Evolutionary conservation across 2,329 filamentous ascomycete genomes (phyloP).

Genomic region (Polychaeton citri): DNA sequence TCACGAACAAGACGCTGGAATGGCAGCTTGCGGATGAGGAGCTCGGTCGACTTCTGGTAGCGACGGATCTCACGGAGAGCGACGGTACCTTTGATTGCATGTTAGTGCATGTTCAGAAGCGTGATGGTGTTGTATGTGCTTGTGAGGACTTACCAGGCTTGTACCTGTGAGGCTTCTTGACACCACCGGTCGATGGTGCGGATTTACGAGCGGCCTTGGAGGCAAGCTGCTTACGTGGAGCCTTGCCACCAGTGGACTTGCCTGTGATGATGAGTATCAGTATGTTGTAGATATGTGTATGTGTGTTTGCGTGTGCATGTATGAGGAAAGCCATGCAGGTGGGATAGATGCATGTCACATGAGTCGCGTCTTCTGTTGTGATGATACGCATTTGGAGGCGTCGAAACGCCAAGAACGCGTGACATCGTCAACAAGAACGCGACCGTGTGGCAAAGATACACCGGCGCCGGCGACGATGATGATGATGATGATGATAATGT

Average conservation of each 20-base stretch:
- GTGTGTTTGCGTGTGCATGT: no score
- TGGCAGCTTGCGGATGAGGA: conserved; percentile 68
- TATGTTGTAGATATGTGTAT: no score
- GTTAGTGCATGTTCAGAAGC: conserved; percentile 9
- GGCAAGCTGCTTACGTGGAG: conserved; percentile 86
- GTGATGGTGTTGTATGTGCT: conserved; percentile 5
- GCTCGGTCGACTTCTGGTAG: conserved; percentile 80
- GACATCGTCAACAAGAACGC: conserved; percentile 3
- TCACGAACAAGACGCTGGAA: conserved; percentile 71
- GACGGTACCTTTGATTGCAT: conserved; percentile 49
- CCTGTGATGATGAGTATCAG: no score
- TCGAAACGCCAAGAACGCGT: conserved; percentile 7
- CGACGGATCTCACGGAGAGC: conserved; percentile 83
- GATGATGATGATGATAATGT: conserved; percentile 3
- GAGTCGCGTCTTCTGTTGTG: conserved; percentile 7
- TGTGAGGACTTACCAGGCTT: conserved; percentile 31
- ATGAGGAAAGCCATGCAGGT: no score
- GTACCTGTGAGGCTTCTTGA: conserved; percentile 44
- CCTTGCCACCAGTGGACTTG: conserved; percentile 64
- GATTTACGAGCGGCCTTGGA: conserved; percentile 99
- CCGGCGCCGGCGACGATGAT: conserved; percentile 14
- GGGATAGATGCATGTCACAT: no score
- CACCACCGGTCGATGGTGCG: conserved; percentile 78
- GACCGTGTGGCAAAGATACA: conserved; percentile 8
- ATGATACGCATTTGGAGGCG: conserved; percentile 3